Conservation (phyloP, 208 protist species). For the Leishmania amazonensis region DNA sequence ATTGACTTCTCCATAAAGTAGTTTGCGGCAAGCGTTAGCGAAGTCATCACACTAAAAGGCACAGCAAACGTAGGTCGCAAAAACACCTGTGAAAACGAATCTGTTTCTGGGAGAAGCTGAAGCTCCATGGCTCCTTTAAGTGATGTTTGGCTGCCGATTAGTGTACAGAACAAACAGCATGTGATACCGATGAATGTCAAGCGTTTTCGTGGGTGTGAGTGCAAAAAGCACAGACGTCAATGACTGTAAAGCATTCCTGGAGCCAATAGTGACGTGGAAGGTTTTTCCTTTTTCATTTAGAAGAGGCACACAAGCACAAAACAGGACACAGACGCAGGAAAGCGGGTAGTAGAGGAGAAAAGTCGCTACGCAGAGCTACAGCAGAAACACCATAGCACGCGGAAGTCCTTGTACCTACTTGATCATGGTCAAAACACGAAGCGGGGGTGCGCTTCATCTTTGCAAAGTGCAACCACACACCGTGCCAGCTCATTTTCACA, state of each 20-base stretch:
- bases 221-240: background rate
- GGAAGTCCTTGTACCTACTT: background rate
- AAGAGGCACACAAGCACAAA: background rate
- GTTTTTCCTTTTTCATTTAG: background rate
- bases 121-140: constrained; percentile 33
- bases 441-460: too few species aligned
- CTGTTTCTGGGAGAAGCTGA: constrained; percentile 40
- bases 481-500: background rate
- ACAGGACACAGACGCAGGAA: background rate
- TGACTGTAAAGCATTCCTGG: too few species aligned
- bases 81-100: constrained; percentile 44
- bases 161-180: background rate
- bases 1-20: constrained; percentile 53
- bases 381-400: background rate
- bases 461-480: background rate
- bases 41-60: constrained; percentile 32
- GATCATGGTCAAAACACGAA: background rate
- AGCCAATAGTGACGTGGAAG: background rate
- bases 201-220: background rate
- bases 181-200: background rate
- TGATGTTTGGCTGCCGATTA: background rate
- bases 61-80: constrained; percentile 46
- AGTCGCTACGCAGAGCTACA: background rate
- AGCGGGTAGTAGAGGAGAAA: background rate
- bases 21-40: constrained; percentile 35